These are phyloP conservation scores for Helichrysum umbraculigerum DNA, from an alignment of 129 eudicot genomes.

Conservation along the genomic window DNA sequence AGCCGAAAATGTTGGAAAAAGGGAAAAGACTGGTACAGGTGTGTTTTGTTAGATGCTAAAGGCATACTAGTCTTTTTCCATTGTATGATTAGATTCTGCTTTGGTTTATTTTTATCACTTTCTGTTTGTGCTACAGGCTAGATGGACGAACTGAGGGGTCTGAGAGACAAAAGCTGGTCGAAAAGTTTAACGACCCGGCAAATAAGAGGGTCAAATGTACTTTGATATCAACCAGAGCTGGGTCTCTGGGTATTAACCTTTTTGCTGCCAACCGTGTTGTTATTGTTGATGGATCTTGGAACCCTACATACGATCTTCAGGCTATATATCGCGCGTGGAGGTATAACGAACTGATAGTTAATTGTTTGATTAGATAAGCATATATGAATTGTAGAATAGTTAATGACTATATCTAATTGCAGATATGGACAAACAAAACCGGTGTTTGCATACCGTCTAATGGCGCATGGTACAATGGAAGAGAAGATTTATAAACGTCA, in stretches of 20 bases:
- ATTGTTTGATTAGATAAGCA: not conserved
- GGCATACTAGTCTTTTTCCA: slow-evolving; percentile 1
- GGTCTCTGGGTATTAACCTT: slow-evolving; percentile 93
- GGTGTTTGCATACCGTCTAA: slow-evolving; percentile 88
- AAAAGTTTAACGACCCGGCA: slow-evolving; percentile 68
- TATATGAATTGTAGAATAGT: not conserved
- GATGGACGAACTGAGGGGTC: slow-evolving; percentile 89
- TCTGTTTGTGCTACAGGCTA: slow-evolving; percentile 48
- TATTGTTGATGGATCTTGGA: slow-evolving; percentile 98
- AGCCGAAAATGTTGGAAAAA: slow-evolving; percentile 73
- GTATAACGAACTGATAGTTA: slow-evolving; percentile 34
- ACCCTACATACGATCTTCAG: slow-evolving; percentile 97
- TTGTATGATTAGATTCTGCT: not conserved
- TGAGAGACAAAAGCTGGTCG: slow-evolving; percentile 92
- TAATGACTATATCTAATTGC: slow-evolving; percentile 21
- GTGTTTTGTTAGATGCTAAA: slow-evolving; percentile 27
- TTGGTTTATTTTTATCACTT: slow-evolving; percentile 8
- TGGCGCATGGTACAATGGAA: slow-evolving; percentile 98
- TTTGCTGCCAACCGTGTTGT: slow-evolving; percentile 96
- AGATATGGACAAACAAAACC: slow-evolving; percentile 98
- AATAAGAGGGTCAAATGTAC: slow-evolving; percentile 90
- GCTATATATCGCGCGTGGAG: slow-evolving; percentile 98
- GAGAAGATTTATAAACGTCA: slow-evolving; percentile 97
- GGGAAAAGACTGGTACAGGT: slow-evolving; percentile 99
- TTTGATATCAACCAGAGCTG: slow-evolving; percentile 92